Evolutionary conservation across 352 stramenopile genomes (phyloP), one percentile per base, ranked within the genome.

Genomic region (Phytophthora pinifolia): DNA sequence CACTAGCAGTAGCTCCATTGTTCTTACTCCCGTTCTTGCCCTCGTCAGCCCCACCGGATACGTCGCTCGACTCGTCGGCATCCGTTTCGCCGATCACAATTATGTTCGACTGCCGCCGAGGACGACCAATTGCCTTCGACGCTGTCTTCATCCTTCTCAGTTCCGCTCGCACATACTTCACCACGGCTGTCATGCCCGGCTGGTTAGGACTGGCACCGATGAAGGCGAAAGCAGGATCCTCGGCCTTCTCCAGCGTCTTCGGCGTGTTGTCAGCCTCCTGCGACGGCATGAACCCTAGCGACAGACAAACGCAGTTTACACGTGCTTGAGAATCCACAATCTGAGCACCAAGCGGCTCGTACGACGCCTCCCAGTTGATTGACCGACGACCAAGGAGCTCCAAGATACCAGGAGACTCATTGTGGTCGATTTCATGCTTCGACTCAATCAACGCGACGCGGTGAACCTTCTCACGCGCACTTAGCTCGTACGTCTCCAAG

Each of bases 291-390:
- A 88, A 91, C 9, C 83, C 83, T 32, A 92, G 76, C 6, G 86
- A 96, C 3, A 96, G 59, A 48, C 86, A 96, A 6, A 96, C 84
- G 43, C 86, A 96, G 20, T 87, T 87, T 4, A 96, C 86, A 32
- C 86, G 83, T 9, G 79, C 79, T 51, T 96, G 86, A 22, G 82
- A 92, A 45, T 96, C 83, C 20, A 93, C 80, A 41, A 96, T 92
- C 48, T 96, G 86, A 34, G 75, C 83, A 43, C 83, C 86, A 50
- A 92, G 80, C 4, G 84, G 69, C 54, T 94, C 83, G 20, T 83
- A 88, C n/a, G 74, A 92, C 8, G 83, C 79, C 38, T 95, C 86
- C 86, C 86, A 95, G 53, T 95, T 92, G 58, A 95, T 93, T 25
- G 86, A 88, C 41, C 86, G 78, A n/a, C 82, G 78, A 20, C 83